phyloP scores from a whole-genome alignment of 768 basidiomycete species.

The Atractiella rhizophila region DNA sequence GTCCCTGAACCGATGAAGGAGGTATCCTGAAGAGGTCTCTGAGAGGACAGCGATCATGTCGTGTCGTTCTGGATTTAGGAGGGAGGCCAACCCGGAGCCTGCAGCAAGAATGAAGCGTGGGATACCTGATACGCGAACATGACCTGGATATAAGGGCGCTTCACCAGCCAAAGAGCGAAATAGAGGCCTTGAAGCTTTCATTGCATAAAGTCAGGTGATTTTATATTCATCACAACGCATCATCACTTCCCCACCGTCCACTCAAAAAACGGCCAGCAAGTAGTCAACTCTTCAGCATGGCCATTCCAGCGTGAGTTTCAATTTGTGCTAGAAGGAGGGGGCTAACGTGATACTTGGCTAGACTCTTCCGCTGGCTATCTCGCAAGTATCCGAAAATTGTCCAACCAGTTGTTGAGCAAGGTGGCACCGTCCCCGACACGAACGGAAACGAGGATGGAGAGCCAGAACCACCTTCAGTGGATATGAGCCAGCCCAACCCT shows the following conservation, averaged over 20 bases:
- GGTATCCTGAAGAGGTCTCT: constrained; percentile 65
- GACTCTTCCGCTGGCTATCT: constrained; percentile 8
- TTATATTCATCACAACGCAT: too few relatives aligned
- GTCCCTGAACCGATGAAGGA: constrained; percentile 28
- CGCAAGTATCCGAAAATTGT: constrained; percentile 2
- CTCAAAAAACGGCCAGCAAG: background rate
- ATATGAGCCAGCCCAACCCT: constrained; percentile 62
- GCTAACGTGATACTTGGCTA: too few relatives aligned
- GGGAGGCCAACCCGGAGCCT: constrained; percentile 59
- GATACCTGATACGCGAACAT: constrained; percentile 46
- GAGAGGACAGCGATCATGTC: constrained; percentile 89
- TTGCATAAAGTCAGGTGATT: too few relatives aligned
- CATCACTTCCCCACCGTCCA: too few relatives aligned
- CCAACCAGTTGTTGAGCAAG: background rate
- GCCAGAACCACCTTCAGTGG: constrained; percentile 30
- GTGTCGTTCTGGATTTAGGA: constrained; percentile 54
- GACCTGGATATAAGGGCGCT: constrained; percentile 15
- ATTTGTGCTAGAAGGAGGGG: constrained; percentile 98
- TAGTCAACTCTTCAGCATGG: constrained; percentile 1
- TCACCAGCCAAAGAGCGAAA: too few relatives aligned
- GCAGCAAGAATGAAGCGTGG: constrained; percentile 63
- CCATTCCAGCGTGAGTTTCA: constrained; percentile 46
- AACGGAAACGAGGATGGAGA: constrained; percentile 30
- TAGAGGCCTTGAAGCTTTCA: too few relatives aligned
- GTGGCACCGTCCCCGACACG: constrained; percentile 55